These are phyloP conservation scores for Coemansia sp. DNA, from an alignment of 192 early-diverging fungal genomes.

Conservation along the genomic window DNA sequence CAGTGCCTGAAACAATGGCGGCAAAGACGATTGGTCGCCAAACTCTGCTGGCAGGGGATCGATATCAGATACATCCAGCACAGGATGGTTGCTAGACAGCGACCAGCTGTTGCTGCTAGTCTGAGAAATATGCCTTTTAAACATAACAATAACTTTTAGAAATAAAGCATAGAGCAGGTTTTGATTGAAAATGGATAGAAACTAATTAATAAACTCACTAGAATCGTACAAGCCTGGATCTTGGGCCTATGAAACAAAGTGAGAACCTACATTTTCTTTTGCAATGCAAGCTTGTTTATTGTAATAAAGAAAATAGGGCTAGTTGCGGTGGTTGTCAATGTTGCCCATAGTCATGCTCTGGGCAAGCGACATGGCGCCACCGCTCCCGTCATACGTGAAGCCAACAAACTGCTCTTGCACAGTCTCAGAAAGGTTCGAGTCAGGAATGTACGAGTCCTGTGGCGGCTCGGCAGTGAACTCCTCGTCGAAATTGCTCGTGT, in stretches of 20 bases:
- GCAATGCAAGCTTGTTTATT: background rate
- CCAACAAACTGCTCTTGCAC: slow-evolving; percentile 95
- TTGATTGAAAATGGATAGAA: background rate
- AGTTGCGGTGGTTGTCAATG: slow-evolving; percentile 46
- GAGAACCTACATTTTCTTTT: background rate
- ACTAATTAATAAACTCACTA: background rate
- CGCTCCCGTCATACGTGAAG: slow-evolving; percentile 83
- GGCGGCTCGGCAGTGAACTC: slow-evolving; percentile 96
- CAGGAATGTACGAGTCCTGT: slow-evolving; percentile 82
- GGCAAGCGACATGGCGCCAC: slow-evolving; percentile 66
- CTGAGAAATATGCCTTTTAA: slow-evolving; percentile 13
- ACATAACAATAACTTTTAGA: slow-evolving; percentile 7
- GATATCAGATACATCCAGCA: slow-evolving; percentile 18
- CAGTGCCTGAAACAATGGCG: slow-evolving; percentile 20
- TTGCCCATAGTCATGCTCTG: slow-evolving; percentile 58
- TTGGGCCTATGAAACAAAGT: background rate
- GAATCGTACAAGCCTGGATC: background rate
- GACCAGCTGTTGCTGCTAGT: slow-evolving; percentile 16
- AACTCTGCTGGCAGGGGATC: slow-evolving; percentile 20
- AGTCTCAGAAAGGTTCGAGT: slow-evolving; percentile 79
- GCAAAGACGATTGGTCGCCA: slow-evolving; percentile 25
- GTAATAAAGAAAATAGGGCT: background rate
- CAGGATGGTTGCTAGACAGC: slow-evolving; percentile 25
- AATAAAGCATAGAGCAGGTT: background rate
- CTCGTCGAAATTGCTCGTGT: slow-evolving; percentile 98